Percentiles rank a stretch among this genome's conserved stretches.
Evolutionary conservation across 164 flowering plant species (phyloP).

Genomic region (Umbellularia californica): DNA sequence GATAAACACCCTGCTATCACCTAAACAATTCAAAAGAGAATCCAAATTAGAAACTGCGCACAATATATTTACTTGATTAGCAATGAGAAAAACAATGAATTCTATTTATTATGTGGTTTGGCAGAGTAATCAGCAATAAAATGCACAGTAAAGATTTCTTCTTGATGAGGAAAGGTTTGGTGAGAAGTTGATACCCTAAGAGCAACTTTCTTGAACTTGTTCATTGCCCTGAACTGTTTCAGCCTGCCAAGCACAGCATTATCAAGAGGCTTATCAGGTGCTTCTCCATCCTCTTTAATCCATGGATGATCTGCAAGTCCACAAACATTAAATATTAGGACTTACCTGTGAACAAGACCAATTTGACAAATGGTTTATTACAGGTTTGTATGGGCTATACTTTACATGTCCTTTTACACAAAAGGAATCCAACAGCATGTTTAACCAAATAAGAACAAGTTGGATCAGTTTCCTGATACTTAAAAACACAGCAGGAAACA

Average conservation of each 20-base stretch:
- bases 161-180: not conserved
- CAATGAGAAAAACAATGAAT: no score
- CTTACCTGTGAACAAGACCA: not conserved
- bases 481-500: not conserved
- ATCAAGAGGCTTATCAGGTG: conserved; percentile 93
- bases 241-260: conserved; percentile 80
- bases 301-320: conserved; percentile 74
- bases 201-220: conserved; percentile 91
- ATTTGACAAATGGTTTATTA: not conserved
- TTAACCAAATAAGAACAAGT: not conserved
- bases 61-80: no score
- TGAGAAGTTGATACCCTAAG: conserved; percentile 45
- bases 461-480: not conserved
- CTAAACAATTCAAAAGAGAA: conserved; percentile 22
- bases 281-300: conserved; percentile 96
- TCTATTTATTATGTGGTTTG: no score
- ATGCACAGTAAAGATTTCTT: not conserved
- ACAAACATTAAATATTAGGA: not conserved
- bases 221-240: conserved; percentile 94
- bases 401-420: not conserved
- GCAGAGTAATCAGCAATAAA: not conserved
- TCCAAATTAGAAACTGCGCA: not conserved
- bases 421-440: not conserved
- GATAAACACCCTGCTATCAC: conserved; percentile 91
- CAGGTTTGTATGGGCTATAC: not conserved